These are phyloP conservation scores for Fusarium sp. DNA, from an alignment of 2,329 filamentous ascomycete genomes.

Conservation along the genomic window DNA sequence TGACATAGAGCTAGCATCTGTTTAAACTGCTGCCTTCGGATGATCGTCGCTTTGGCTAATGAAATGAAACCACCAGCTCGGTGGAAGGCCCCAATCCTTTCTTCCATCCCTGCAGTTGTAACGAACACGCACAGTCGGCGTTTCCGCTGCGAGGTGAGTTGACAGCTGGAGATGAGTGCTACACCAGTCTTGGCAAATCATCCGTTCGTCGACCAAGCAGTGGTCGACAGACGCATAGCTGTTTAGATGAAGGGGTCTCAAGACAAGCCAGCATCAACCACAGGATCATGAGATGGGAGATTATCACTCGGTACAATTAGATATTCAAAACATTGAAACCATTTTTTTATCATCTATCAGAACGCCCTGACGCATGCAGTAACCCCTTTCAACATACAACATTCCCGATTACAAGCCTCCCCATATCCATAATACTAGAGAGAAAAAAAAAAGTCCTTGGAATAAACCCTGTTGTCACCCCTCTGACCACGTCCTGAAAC, in stretches of 20 bases:
- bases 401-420: conserved; percentile 44
- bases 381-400: conserved; percentile 37
- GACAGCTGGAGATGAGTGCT: conserved; percentile 23
- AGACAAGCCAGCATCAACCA: conserved; percentile 12
- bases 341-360: conserved; percentile 45
- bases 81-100: conserved; percentile 22
- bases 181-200: conserved; percentile 31
- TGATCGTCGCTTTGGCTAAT: conserved; percentile 28
- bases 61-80: conserved; percentile 38
- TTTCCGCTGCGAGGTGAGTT: conserved; percentile 25
- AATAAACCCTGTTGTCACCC: conserved; percentile 20
- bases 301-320: conserved; percentile 11
- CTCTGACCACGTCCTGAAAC: conserved; percentile 17
- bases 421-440: conserved; percentile 22
- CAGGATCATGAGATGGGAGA: conserved; percentile 2
- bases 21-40: conserved; percentile 24
- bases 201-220: conserved; percentile 9
- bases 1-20: conserved; percentile 3
- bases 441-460: conserved; percentile 20
- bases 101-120: conserved; percentile 25
- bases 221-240: conserved; percentile 3
- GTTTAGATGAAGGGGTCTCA: conserved; percentile 18
- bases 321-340: conserved; percentile 34
- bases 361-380: conserved; percentile 46
- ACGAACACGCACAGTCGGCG: conserved; percentile 11